Conservation (phyloP, 345 rosid genomes). For the Eucalyptus regnans region DNA sequence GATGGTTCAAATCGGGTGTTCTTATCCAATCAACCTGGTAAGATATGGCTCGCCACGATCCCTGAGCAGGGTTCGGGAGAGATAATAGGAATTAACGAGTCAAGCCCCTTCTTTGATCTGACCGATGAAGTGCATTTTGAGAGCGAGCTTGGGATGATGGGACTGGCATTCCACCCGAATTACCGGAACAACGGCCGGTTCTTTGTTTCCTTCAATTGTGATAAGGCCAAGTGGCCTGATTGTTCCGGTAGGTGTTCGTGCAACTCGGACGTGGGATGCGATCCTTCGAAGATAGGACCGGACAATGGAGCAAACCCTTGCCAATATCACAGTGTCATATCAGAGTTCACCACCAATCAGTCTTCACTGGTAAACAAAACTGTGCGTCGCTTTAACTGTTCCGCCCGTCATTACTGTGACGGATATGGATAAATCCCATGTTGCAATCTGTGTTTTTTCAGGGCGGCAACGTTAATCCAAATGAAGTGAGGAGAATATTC, state of each 20-base stretch:
- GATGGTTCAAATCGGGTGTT: slow-evolving; percentile 78
- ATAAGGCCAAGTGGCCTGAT: slow-evolving; percentile 48
- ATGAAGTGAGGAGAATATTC: slow-evolving; percentile 81
- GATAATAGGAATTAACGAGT: slow-evolving; percentile 35
- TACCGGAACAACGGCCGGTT: slow-evolving; percentile 57
- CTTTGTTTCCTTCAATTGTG: slow-evolving; percentile 81
- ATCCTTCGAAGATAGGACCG: slow-evolving; percentile 54
- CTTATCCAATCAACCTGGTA: slow-evolving; percentile 56
- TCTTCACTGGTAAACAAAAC: slow-evolving; percentile 36
- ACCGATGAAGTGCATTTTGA: slow-evolving; percentile 63
- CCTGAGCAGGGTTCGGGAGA: slow-evolving; percentile 59
- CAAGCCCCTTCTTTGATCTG: slow-evolving; percentile 61
- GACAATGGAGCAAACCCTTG: slow-evolving; percentile 70
- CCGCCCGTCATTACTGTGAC: background rate
- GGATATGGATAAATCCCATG: background rate
- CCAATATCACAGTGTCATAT: slow-evolving; percentile 60
- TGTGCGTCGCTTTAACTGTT: background rate
- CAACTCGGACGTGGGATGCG: slow-evolving; percentile 70
- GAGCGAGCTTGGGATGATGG: slow-evolving; percentile 66
- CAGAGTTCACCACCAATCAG: slow-evolving; percentile 50
- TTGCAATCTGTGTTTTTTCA: slow-evolving; percentile 5
- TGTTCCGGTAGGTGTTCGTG: slow-evolving; percentile 77
- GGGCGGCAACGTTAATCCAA: slow-evolving; percentile 55
- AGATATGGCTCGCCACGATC: slow-evolving; percentile 60
- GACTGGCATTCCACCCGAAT: slow-evolving; percentile 73